Conservation (phyloP, 352 stramenopile genomes). For the Phytophthora crassamura region DNA sequence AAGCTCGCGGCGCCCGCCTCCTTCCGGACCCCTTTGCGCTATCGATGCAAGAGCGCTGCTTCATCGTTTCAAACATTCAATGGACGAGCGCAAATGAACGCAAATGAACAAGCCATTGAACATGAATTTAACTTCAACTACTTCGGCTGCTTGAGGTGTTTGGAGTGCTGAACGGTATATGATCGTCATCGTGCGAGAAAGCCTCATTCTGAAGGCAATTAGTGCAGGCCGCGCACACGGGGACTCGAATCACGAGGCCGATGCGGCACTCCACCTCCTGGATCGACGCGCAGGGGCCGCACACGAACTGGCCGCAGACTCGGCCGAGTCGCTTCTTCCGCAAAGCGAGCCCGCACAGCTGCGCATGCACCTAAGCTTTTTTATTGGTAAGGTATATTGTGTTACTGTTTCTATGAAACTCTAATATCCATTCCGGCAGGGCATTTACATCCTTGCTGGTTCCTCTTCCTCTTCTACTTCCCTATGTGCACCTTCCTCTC, state of each 20-base stretch:
- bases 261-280: conserved; percentile 18
- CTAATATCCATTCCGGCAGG: too few species aligned
- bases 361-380: conserved; percentile 10
- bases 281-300: conserved; percentile 4
- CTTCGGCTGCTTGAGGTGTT: background rate
- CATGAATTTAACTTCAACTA: background rate
- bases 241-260: conserved; percentile 10
- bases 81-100: too few species aligned
- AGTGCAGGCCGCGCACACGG: conserved; percentile 13
- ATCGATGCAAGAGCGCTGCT: too few species aligned
- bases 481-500: too few species aligned
- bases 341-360: conserved; percentile 14
- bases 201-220: conserved; percentile 2
- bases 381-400: too few species aligned
- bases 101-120: conserved; percentile 1
- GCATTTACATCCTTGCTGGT: too few species aligned
- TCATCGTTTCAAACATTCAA: too few species aligned
- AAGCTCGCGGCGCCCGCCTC: background rate
- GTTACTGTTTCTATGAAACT: too few species aligned
- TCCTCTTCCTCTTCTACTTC: too few species aligned
- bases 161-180: too few species aligned
- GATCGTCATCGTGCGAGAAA: conserved; percentile 8
- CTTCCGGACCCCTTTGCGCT: background rate
- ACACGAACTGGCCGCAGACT: conserved; percentile 7
- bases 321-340: conserved; percentile 19